Evolutionary conservation across 2,329 filamentous ascomycete genomes (phyloP).

Genomic region (Aspergillus niger): DNA sequence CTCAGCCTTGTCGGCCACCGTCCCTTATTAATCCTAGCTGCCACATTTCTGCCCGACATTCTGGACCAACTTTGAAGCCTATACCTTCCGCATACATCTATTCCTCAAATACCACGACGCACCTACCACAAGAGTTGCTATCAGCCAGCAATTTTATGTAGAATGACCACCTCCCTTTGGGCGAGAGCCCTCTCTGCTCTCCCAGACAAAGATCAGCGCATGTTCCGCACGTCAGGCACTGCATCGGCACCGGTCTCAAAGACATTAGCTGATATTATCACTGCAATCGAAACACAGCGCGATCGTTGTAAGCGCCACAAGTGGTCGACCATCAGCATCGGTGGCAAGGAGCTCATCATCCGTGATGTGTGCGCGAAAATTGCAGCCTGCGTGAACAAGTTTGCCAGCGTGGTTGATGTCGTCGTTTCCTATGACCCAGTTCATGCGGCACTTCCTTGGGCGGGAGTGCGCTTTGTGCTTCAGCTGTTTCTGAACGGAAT

Average conservation of each 20-base stretch:
- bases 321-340: background rate
- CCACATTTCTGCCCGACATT: too few species aligned
- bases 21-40: too few species aligned
- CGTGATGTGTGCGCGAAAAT: background rate
- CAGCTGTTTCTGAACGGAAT: background rate
- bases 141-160: too few species aligned
- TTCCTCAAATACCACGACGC: too few species aligned
- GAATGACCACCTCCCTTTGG: background rate
- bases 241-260: too few species aligned
- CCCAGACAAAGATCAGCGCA: background rate
- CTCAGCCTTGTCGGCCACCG: too few species aligned
- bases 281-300: background rate
- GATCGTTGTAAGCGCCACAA: background rate
- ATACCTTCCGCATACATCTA: too few species aligned
- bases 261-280: background rate
- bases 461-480: background rate
- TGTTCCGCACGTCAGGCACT: too few species aligned
- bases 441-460: conserved; percentile 4
- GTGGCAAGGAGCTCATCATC: background rate
- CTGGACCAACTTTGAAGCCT: too few species aligned
- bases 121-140: too few species aligned
- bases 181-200: background rate
- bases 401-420: background rate
- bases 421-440: conserved; percentile 2
- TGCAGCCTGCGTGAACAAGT: background rate